Evolutionary conservation across 106 monocot species (phyloP).

Genomic region (Acorus calamus): DNA sequence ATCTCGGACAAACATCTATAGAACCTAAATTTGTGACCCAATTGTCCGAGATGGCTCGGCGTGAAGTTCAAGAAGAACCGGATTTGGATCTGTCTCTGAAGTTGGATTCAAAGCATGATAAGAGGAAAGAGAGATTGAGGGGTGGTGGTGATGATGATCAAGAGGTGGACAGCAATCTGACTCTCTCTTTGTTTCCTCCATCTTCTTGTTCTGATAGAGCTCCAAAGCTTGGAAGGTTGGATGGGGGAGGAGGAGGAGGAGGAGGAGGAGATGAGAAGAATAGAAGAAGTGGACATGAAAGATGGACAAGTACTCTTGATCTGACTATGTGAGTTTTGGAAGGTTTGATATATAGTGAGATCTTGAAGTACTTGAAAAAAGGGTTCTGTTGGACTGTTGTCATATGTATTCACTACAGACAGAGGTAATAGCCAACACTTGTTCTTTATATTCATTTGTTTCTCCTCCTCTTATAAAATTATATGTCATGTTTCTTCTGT

Average conservation of each 20-base stretch:
- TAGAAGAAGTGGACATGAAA: no score
- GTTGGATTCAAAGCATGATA: constrained; percentile 12
- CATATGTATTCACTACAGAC: no score
- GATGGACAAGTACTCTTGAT: constrained; percentile 33
- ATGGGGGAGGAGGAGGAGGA: constrained; percentile 2
- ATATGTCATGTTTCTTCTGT: no score
- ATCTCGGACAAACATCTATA: no score
- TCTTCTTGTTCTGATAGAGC: neutral
- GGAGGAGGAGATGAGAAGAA: no score
- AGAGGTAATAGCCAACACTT: constrained; percentile 20
- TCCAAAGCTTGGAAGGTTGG: constrained; percentile 3
- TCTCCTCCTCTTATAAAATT: no score
- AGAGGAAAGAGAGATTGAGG: constrained; percentile 15
- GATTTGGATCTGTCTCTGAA: constrained; percentile 34
- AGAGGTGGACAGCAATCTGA: constrained; percentile 26
- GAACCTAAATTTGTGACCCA: no score
- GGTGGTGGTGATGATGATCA: constrained; percentile 15
- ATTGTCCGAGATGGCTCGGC: neutral
- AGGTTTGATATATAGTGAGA: constrained; percentile 43
- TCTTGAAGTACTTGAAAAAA: constrained; percentile 32
- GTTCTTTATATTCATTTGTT: neutral
- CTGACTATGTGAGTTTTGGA: constrained; percentile 41
- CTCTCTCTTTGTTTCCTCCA: constrained; percentile 31
- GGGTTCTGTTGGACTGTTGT: no score
- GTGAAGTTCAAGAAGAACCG: neutral